Conservation (phyloP, 2,329 filamentous ascomycete species). For the Colletotrichum acutatum region DNA sequence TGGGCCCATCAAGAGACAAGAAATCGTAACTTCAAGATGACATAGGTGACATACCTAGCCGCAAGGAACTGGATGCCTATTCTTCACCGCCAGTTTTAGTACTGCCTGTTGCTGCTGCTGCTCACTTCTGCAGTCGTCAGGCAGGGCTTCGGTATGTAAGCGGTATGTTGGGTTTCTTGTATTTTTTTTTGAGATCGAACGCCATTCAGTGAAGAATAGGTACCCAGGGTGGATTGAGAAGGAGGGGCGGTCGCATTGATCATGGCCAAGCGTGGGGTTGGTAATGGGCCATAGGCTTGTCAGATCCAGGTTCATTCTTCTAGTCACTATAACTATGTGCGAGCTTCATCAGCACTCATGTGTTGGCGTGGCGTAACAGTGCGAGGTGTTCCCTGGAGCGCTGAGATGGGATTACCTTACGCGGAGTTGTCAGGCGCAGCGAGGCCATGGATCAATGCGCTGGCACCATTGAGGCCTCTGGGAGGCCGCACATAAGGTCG, state of each 20-base stretch:
- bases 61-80: neutral
- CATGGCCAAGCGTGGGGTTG: constrained; percentile 38
- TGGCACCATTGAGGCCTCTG: constrained; percentile 36
- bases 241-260: constrained; percentile 41
- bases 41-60: constrained; percentile 2
- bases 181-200: neutral
- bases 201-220: neutral
- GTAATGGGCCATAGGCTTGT: neutral
- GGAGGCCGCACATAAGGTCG: neutral
- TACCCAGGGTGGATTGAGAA: constrained; percentile 13
- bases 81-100: constrained; percentile 27
- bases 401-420: neutral
- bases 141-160: neutral
- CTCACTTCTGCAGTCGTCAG: constrained; percentile 15
- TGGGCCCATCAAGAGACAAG: neutral
- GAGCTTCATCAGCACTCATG: neutral
- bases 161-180: neutral
- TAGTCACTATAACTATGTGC: neutral
- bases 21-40: constrained; percentile 5
- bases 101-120: neutral
- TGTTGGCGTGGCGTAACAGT: neutral
- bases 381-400: neutral
- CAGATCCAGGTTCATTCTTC: neutral
- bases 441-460: constrained; percentile 13
- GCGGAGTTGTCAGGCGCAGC: neutral